Conservation (phyloP, 169 alveolate species). For the Eimeria brunetti region DNA sequence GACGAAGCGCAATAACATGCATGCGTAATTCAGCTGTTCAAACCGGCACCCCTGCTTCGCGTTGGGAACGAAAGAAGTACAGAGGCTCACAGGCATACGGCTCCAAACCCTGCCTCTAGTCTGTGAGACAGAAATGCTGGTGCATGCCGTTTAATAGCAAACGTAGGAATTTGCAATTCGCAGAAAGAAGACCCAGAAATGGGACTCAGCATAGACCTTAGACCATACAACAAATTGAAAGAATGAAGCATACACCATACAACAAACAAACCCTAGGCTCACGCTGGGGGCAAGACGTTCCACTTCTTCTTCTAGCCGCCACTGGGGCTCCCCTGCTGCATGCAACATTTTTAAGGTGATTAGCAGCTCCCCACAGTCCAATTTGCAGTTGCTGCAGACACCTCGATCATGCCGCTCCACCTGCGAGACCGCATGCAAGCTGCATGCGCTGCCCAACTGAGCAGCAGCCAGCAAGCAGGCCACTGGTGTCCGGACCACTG, state of each 20-base stretch:
- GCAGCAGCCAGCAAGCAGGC: neutral
- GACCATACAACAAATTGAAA: neutral
- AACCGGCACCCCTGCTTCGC: neutral
- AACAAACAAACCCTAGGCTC: neutral
- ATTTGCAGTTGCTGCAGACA: conserved; percentile 50
- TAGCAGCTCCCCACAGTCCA: conserved; percentile 61
- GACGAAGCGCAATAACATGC: neutral
- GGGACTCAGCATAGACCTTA: neutral
- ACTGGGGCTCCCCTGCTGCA: conserved; percentile 73
- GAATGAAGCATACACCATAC: neutral
- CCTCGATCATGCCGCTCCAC: conserved; percentile 55
- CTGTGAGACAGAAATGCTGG: neutral
- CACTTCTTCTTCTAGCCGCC: conserved; percentile 64
- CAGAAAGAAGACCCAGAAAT: neutral
- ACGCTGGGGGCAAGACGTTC: conserved; percentile 68
- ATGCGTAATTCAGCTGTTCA: too few species aligned
- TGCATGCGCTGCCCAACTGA: neutral
- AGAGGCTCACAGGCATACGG: neutral
- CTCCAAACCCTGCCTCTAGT: neutral
- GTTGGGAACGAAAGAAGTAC: neutral
- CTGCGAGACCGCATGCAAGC: neutral
- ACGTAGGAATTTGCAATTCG: neutral
- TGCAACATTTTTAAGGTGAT: conserved; percentile 47
- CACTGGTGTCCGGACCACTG: neutral
- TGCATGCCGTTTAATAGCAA: neutral